Evolutionary conservation across 441 rosid species (phyloP), one percentile per base, ranked within the genome.

Genomic region (Pelargonium hybrid): DNA sequence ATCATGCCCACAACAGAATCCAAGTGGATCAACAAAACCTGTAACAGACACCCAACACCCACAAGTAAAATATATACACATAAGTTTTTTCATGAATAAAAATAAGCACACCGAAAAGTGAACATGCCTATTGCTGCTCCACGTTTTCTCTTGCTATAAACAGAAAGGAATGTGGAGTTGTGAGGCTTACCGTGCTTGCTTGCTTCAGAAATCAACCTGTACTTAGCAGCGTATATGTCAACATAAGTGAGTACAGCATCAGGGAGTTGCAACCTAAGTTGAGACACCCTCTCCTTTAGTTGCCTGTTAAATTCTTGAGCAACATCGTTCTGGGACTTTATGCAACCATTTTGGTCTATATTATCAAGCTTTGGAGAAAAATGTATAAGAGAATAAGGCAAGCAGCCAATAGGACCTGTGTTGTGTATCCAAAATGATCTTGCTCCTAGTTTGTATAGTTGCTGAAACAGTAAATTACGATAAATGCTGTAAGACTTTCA

Each of bases 351-450:
- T 73, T 31, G 65, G 72, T 85, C 84, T 52, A 47, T 29, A 5
- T 77, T 41, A 7, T 47, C 73, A 2, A 74, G 76, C 56, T 80
- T 57, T 15, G 82, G 73, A 67, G 74, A 77, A 65, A 65, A 23
- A 18, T 4, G 15, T 23, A 74, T 8, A 11, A 80, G 62, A 59
- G 67, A 1, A 3, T 0, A 0, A 9, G 86, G 87, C 75, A 83
- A 74, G 77, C 88, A 84, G 23, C 90, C 87, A 13, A 86, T 74
- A 8, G 90, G 88, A 50, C 85, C 87, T 0, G 88, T 86, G 65
- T 84, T 83, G 65, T 84, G 87, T 67, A 84, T 77, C 90, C 85
- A 86, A 52, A 84, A 84, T 54, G 62, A 14, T 64, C 84, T 81
- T 65, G 84, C 88, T 68, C 85, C 86, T 52, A 71, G 64, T 62